Conservation (phyloP, 202 grass and related monocot genomes). For the Zizania palustris region DNA sequence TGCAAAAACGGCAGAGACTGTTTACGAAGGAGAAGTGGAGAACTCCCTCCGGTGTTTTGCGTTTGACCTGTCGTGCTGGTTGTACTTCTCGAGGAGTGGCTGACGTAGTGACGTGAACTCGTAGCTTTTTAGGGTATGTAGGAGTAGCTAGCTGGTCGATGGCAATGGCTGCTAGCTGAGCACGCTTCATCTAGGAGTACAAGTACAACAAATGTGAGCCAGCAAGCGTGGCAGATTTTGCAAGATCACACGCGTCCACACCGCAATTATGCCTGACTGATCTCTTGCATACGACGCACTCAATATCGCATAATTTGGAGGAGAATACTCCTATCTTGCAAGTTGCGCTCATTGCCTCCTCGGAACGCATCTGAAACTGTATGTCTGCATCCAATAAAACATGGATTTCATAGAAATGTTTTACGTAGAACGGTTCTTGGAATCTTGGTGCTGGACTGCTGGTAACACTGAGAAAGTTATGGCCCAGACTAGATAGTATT, state of each 20-base stretch:
- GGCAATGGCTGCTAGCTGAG: neutral
- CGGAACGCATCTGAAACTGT: neutral
- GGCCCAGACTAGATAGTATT: too few species aligned
- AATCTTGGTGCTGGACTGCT: too few species aligned
- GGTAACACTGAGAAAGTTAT: too few species aligned
- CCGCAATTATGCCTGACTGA: neutral
- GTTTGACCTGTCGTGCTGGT: neutral
- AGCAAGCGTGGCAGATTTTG: neutral
- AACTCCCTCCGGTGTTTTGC: neutral
- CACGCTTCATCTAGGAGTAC: neutral
- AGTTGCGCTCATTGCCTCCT: neutral
- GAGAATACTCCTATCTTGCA: neutral
- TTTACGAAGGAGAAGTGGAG: too few species aligned
- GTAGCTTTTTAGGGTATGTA: too few species aligned
- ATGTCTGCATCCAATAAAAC: too few species aligned
- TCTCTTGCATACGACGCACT: neutral
- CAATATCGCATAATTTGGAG: neutral
- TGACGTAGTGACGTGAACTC: neutral
- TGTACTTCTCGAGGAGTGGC: constrained; percentile 3
- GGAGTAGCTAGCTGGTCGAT: constrained; percentile 2
- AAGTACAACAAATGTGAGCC: neutral
- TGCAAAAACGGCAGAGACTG: neutral
- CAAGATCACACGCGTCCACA: too few species aligned
- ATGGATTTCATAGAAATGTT: too few species aligned
- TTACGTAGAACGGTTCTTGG: neutral